These are phyloP conservation scores for Peniophora sp. DNA, from an alignment of 1,284 basidiomycete species.

Conservation along the genomic window DNA sequence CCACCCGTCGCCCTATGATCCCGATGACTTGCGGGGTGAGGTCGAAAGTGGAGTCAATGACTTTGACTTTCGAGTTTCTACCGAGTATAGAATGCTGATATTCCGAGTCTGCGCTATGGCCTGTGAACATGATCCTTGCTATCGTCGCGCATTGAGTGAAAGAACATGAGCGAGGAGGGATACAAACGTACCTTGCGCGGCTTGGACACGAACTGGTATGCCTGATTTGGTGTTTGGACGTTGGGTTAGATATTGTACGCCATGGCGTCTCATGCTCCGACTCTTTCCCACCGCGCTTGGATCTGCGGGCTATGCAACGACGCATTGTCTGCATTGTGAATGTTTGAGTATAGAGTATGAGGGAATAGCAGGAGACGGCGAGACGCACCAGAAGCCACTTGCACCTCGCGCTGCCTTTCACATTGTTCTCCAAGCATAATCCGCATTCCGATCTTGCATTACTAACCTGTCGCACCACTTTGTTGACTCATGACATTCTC, in stretches of 20 bases:
- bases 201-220: constrained; percentile 87
- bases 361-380: not conserved
- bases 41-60: too few species aligned
- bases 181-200: constrained; percentile 42
- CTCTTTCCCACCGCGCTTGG: constrained; percentile 97
- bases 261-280: constrained; percentile 94
- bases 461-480: too few species aligned
- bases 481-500: too few species aligned
- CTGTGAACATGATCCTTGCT: too few species aligned
- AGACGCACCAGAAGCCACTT: constrained; percentile 72
- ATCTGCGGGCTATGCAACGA: constrained; percentile 80
- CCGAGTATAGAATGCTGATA: too few species aligned
- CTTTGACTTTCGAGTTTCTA: too few species aligned
- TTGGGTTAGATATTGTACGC: constrained; percentile 96
- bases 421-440: constrained; percentile 92
- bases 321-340: constrained; percentile 74
- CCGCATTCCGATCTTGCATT: constrained; percentile 84
- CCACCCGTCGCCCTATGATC: too few species aligned
- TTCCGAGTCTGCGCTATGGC: too few species aligned
- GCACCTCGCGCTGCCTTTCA: constrained; percentile 78
- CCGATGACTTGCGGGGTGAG: too few species aligned
- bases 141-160: too few species aligned
- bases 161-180: too few species aligned
- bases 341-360: not conserved
- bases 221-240: constrained; percentile 87